These are phyloP conservation scores for Cercospora sesami DNA, from an alignment of 2,329 filamentous ascomycete species.

Conservation along the genomic window DNA sequence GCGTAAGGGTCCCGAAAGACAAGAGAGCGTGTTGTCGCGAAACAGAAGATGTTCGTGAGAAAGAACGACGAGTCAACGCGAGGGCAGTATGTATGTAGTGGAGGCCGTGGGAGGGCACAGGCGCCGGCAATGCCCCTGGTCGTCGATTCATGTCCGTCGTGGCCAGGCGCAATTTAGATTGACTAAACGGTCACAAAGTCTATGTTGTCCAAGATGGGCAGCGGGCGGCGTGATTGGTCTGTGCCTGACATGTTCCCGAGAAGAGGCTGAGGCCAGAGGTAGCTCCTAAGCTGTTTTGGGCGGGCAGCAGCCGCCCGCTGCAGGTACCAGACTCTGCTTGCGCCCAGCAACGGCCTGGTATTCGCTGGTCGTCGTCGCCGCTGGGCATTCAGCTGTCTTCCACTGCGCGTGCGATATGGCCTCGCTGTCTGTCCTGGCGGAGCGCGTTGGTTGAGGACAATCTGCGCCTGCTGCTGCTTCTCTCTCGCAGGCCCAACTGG, in stretches of 20 bases:
- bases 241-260: conserved; percentile 20
- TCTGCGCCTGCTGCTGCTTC: neutral
- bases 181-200: conserved; percentile 22
- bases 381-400: neutral
- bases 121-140: conserved; percentile 17
- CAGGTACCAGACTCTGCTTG: conserved; percentile 13
- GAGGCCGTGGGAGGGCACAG: conserved; percentile 5
- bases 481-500: neutral
- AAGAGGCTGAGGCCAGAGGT: conserved; percentile 15
- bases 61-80: conserved; percentile 18
- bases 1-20: conserved; percentile 38
- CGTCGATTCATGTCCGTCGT: conserved; percentile 22
- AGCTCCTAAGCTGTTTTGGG: conserved; percentile 6
- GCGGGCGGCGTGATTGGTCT: conserved; percentile 19
- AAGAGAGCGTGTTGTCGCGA: conserved; percentile 31
- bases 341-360: conserved; percentile 9
- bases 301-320: conserved; percentile 12
- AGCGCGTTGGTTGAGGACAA: neutral
- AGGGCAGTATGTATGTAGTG: conserved; percentile 6
- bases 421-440: neutral
- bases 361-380: conserved; percentile 9
- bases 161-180: conserved; percentile 23
- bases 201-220: conserved; percentile 16
- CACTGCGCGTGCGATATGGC: neutral
- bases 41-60: conserved; percentile 30